Evolutionary conservation across 2,329 filamentous ascomycete genomes (phyloP).

Genomic region (Apiospora koreana): DNA sequence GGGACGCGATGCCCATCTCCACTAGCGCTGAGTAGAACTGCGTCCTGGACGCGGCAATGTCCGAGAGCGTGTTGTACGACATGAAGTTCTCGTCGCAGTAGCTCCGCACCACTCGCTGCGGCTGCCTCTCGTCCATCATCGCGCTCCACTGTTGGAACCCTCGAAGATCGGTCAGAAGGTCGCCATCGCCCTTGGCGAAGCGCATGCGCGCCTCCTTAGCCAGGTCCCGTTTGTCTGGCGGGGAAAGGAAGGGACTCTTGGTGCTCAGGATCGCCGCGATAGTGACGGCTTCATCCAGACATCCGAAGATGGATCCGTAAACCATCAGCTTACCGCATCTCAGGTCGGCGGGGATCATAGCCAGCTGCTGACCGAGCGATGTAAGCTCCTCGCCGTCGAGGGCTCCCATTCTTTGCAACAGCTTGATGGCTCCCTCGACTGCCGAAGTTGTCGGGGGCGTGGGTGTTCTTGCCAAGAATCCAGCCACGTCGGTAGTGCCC

Average conservation of each 20-base stretch:
- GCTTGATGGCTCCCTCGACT: constrained; percentile 79
- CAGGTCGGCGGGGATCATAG: constrained; percentile 91
- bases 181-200: constrained; percentile 79
- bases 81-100: constrained; percentile 90
- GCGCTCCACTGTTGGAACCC: constrained; percentile 83
- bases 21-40: constrained; percentile 86
- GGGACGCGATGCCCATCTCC: constrained; percentile 77
- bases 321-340: constrained; percentile 94
- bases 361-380: constrained; percentile 89
- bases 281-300: constrained; percentile 82
- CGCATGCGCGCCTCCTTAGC: constrained; percentile 73
- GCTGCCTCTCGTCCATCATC: constrained; percentile 58
- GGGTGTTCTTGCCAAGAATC: constrained; percentile 81
- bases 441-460: constrained; percentile 86
- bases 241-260: constrained; percentile 82
- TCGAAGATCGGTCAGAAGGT: constrained; percentile 82
- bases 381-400: constrained; percentile 85
- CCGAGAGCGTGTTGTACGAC: constrained; percentile 77
- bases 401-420: constrained; percentile 84
- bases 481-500: constrained; percentile 80
- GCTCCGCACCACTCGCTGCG: constrained; percentile 63
- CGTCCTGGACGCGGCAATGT: constrained; percentile 82
- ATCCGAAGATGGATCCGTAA: constrained; percentile 91
- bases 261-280: constrained; percentile 93
- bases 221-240: constrained; percentile 79